Conservation (phyloP, 768 basidiomycete species). For the button mushroom (Agaricus bisporus) region DNA sequence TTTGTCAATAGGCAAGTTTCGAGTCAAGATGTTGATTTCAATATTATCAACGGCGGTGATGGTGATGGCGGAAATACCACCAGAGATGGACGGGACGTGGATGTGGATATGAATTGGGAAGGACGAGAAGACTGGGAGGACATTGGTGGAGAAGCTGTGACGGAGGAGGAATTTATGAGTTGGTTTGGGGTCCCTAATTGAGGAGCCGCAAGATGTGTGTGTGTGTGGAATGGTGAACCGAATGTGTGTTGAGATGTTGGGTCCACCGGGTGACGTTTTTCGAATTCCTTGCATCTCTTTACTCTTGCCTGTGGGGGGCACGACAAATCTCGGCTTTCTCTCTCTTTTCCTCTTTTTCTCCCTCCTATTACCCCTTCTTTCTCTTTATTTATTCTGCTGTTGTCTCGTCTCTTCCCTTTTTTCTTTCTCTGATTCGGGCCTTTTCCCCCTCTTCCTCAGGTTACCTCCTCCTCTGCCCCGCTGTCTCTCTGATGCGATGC, state of each 20-base stretch:
- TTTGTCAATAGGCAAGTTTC: not conserved
- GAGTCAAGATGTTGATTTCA: not conserved
- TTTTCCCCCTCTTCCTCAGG: no score
- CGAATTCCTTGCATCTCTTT: not conserved
- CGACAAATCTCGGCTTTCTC: not conserved
- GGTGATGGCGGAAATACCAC: not conserved
- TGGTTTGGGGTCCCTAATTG: constrained; percentile 1
- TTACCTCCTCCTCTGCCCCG: no score
- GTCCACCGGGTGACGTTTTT: not conserved
- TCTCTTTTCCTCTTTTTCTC: not conserved
- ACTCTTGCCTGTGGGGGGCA: not conserved
- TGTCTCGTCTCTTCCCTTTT: no score
- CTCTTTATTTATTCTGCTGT: no score
- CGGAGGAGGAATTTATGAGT: constrained; percentile 2
- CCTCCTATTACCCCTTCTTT: not conserved
- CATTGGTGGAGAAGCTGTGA: not conserved
- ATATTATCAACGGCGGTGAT: not conserved
- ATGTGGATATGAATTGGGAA: not conserved
- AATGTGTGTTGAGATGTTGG: not conserved
- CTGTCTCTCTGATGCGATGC: no score
- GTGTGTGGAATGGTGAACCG: not conserved
- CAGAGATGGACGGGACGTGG: not conserved
- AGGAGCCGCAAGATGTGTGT: no score
- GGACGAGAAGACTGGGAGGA: constrained; percentile 9
- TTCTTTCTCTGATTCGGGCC: not conserved